A percentile compares a stretch with the other conserved stretches of the same genome.
Evolutionary conservation across 805 yeast genomes (phyloP).

Genomic region (Isabelozyma rhagii): DNA sequence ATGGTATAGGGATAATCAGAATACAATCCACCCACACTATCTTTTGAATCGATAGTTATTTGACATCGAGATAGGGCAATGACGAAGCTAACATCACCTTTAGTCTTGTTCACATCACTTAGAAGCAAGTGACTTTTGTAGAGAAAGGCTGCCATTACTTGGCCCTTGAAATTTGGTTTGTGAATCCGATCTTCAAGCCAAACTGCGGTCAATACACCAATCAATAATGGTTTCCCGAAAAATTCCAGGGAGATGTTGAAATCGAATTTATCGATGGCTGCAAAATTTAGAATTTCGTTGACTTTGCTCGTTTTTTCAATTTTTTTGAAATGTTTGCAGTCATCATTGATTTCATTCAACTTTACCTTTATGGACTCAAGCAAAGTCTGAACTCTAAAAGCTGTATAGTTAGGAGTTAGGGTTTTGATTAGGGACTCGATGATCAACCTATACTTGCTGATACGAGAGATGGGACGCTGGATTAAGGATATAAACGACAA

Average conservation of each 20-base stretch:
- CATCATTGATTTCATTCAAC: constrained; percentile 24
- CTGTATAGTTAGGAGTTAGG: not conserved
- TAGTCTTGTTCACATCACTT: constrained; percentile 20
- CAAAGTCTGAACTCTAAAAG: not conserved
- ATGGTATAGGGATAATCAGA: constrained; percentile 29
- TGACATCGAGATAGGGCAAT: constrained; percentile 43
- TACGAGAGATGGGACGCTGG: constrained; percentile 52
- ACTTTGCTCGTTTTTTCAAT: constrained; percentile 17
- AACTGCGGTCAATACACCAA: constrained; percentile 40
- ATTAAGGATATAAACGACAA: constrained; percentile 51
- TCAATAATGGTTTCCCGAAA: constrained; percentile 43
- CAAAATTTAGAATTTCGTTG: constrained; percentile 10
- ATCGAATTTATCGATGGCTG: constrained; percentile 2
- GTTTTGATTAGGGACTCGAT: constrained; percentile 33
- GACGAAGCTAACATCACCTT: constrained; percentile 39
- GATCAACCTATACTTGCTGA: constrained; percentile 50
- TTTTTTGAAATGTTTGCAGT: constrained; percentile 14
- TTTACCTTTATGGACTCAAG: constrained; percentile 4
- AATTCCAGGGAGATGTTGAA: constrained; percentile 27
- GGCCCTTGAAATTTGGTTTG: constrained; percentile 1
- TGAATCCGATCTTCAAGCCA: constrained; percentile 32
- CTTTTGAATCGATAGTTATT: constrained; percentile 17
- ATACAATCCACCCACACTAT: constrained; percentile 25
- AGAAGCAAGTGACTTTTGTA: constrained; percentile 52
- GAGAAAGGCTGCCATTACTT: constrained; percentile 34